These are phyloP conservation scores for Achlya hypogyna DNA, from an alignment of 352 stramenopile species.

Conservation along the genomic window DNA sequence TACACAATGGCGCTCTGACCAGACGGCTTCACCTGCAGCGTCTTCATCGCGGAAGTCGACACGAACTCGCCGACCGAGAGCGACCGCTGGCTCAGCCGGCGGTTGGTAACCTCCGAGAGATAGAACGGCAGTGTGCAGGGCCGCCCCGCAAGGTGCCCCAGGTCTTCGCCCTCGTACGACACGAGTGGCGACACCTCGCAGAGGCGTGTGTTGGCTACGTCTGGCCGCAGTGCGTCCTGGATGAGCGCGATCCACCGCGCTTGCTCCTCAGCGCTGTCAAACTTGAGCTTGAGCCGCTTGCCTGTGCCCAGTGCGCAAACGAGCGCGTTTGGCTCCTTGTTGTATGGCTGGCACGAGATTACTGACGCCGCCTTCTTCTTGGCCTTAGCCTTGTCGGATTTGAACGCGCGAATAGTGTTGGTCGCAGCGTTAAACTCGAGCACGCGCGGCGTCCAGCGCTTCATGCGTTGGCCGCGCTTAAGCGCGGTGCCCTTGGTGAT, in stretches of 20 bases:
- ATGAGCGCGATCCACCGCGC: slow-evolving; percentile 4
- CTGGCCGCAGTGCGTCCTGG: slow-evolving; percentile 5
- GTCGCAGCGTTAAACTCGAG: slow-evolving; percentile 16
- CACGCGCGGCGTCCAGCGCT: slow-evolving; percentile 9
- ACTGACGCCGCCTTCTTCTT: slow-evolving; percentile 14
- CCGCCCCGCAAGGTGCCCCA: slow-evolving; percentile 26
- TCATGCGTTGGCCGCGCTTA: slow-evolving; percentile 15
- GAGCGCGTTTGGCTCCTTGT: background rate
- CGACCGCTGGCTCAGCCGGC: slow-evolving; percentile 3
- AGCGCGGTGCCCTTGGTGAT: slow-evolving; percentile 8
- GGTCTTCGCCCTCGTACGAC: slow-evolving; percentile 82
- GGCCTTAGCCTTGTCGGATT: slow-evolving; percentile 14
- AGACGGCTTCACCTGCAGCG: background rate
- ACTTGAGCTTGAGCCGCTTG: slow-evolving; percentile 48
- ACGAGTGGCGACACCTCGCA: slow-evolving; percentile 51
- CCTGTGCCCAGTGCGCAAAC: slow-evolving; percentile 20
- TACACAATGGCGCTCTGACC: background rate
- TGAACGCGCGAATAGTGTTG: slow-evolving; percentile 10
- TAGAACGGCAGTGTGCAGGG: slow-evolving; percentile 14
- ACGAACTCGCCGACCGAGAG: slow-evolving; percentile 8
- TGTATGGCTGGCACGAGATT: slow-evolving; percentile 3
- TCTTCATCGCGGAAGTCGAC: slow-evolving; percentile 17
- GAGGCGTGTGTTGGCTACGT: slow-evolving; percentile 14
- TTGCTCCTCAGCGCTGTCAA: background rate
- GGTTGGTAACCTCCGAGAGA: slow-evolving; percentile 6